Evolutionary conservation across 805 yeast species (phyloP).

Genomic region (Blastobotrys peoriensis): DNA sequence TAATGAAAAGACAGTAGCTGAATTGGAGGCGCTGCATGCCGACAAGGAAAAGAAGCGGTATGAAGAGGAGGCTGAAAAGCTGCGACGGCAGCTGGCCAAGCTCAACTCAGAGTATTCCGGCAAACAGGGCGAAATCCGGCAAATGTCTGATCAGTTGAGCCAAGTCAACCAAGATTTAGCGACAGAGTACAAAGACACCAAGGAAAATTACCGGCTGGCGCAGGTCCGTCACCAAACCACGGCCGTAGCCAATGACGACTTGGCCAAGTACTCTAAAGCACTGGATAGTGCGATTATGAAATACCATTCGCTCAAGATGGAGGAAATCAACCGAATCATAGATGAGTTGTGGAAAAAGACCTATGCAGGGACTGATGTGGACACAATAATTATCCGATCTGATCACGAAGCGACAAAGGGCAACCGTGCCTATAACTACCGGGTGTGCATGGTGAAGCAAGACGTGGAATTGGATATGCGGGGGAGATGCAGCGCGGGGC

Average conservation of each 20-base stretch:
- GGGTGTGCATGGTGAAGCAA: slow-evolving; percentile 92
- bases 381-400: slow-evolving; percentile 77
- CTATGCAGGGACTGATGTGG: slow-evolving; percentile 92
- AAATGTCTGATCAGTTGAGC: slow-evolving; percentile 64
- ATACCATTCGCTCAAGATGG: slow-evolving; percentile 86
- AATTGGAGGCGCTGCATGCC: slow-evolving; percentile 52
- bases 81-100: slow-evolving; percentile 45
- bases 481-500: slow-evolving; percentile 98
- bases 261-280: slow-evolving; percentile 75
- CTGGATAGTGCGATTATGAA: slow-evolving; percentile 91
- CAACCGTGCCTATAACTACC: slow-evolving; percentile 74
- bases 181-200: slow-evolving; percentile 67
- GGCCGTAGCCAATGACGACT: slow-evolving; percentile 69
- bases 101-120: slow-evolving; percentile 65
- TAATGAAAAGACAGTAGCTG: slow-evolving; percentile 36
- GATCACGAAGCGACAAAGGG: slow-evolving; percentile 52
- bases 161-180: slow-evolving; percentile 52
- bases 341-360: slow-evolving; percentile 94
- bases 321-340: slow-evolving; percentile 78
- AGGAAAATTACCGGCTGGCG: slow-evolving; percentile 56
- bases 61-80: slow-evolving; percentile 47
- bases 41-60: slow-evolving; percentile 55
- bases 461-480: slow-evolving; percentile 95
- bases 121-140: slow-evolving; percentile 79
- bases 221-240: slow-evolving; percentile 74